A percentile compares a stretch with the other conserved stretches of the same genome.
phyloP scores from a whole-genome alignment of 257 asterid genomes.

The Nicotiana benthamiana region DNA sequence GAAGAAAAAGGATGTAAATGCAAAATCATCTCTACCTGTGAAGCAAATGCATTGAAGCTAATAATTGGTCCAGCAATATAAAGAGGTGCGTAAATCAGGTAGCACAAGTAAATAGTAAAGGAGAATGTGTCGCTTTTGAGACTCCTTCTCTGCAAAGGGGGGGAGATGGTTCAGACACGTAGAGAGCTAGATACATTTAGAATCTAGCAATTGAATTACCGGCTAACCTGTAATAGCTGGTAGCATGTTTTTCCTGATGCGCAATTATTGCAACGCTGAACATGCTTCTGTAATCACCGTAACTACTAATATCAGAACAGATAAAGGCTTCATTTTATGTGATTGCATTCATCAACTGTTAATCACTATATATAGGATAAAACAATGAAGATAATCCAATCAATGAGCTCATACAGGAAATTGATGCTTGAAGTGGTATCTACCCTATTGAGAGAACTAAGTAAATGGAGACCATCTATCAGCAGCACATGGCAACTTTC shows the following conservation, averaged over 20 bases:
- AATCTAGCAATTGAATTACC: constrained; percentile 2
- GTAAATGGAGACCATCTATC: too few relatives aligned
- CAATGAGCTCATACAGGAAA: too few relatives aligned
- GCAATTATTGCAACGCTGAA: constrained; percentile 64
- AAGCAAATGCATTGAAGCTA: constrained; percentile 93
- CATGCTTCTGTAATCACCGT: constrained; percentile 55
- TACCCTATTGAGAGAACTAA: too few relatives aligned
- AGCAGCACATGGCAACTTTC: too few relatives aligned
- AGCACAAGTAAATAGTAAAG: constrained; percentile 67
- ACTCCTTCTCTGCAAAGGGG: constrained; percentile 62
- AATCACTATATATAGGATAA: too few relatives aligned
- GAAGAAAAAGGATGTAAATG: not conserved
- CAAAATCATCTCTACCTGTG: constrained; percentile 51
- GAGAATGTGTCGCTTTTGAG: constrained; percentile 56
- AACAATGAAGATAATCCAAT: too few relatives aligned
- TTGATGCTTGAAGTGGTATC: too few relatives aligned
- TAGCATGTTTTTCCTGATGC: constrained; percentile 81
- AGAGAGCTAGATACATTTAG: not conserved
- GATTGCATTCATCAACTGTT: too few relatives aligned
- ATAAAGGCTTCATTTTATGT: not conserved
- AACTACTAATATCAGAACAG: constrained; percentile 5
- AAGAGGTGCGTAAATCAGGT: constrained; percentile 89
- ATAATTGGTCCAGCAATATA: constrained; percentile 96
- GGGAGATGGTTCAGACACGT: not conserved
- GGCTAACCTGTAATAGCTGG: constrained; percentile 70